Evolutionary conservation across 495 filamentous ascomycete species (phyloP), one percentile per base, ranked within the genome.

Genomic region (Beverwykella pulmonaria): DNA sequence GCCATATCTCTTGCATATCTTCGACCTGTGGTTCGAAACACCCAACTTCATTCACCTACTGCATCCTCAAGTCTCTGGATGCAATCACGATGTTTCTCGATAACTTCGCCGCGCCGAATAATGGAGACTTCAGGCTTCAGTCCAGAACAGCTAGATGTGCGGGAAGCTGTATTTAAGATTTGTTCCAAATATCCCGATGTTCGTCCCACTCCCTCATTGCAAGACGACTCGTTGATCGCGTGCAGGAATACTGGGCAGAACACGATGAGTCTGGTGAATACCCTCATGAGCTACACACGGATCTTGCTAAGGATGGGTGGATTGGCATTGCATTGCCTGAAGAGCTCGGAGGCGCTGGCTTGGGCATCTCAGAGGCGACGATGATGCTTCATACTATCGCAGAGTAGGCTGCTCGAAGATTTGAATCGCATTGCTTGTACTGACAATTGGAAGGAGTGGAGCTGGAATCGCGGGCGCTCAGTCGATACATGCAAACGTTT

Each of bases 341-440:
- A 73, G 81, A 85, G 8, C 82, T 90, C 0, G 90, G 90, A 15
- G 90, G 90, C 5, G 81, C 88, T 19, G 88, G 89, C 8, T 76
- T 94, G 44, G 90, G 90, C 72, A 91, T 93, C 53, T 88, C 87
- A 19, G 90, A 92, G 72, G 90, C 90, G 6, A 91, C 89, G 1
- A 90, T 92, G 84, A 91, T 93, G 88, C 82, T 93, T 79, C 90
- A 93, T 67, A 90, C 89, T 20, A 91, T 92, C 61, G 82, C 88
- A 20, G 89, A 91, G 77, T 84, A 72, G 5, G 67, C 36, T 9
- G 25, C 55, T 47, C 8, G 23, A 34, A 20, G 61, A 7, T 53
- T n/a, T 17, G 12, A n/a, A 44, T 54, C 30, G 12, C 36, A 44
- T 12, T 4, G 17, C 9, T 8, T 9, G 32, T 22, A 30, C 34